Conservation (phyloP, 257 asterid species). For the Penstemon newberryi region DNA sequence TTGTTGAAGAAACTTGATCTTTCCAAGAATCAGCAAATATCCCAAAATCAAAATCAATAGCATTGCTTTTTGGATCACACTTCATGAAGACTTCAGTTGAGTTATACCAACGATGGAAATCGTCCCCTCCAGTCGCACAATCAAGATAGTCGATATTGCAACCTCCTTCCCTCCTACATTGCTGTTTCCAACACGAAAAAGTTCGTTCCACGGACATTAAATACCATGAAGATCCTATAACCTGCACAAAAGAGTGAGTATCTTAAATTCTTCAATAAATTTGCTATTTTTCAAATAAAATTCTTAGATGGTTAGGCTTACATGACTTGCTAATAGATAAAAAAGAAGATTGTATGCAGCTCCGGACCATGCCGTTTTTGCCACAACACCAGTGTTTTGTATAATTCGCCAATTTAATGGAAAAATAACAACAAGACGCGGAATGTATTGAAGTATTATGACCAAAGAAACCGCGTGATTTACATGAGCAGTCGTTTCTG, state of each 20-base stretch:
- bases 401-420: slow-evolving; percentile 65
- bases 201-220: slow-evolving; percentile 77
- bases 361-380: slow-evolving; percentile 89
- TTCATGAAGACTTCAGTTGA: slow-evolving; percentile 43
- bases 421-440: slow-evolving; percentile 67
- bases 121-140: slow-evolving; percentile 34
- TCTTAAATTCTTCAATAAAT: no score
- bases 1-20: slow-evolving; percentile 58
- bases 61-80: slow-evolving; percentile 42
- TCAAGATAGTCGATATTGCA: slow-evolving; percentile 53
- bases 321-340: slow-evolving; percentile 84
- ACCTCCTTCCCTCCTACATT: slow-evolving; percentile 45
- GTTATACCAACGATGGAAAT: slow-evolving; percentile 44
- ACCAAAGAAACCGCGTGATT: slow-evolving; percentile 69
- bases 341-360: slow-evolving; percentile 84
- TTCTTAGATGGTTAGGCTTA: slow-evolving; percentile 27
- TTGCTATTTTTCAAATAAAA: no score
- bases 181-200: slow-evolving; percentile 67
- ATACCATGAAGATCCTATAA: slow-evolving; percentile 72
- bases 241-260: no score
- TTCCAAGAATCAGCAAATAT: slow-evolving; percentile 58
- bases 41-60: slow-evolving; percentile 52
- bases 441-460: slow-evolving; percentile 81
- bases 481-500: slow-evolving; percentile 46
- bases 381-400: slow-evolving; percentile 80